Conservation (phyloP, 1,139 yeast species). For the Yamadazyma spencermartinsiae region DNA sequence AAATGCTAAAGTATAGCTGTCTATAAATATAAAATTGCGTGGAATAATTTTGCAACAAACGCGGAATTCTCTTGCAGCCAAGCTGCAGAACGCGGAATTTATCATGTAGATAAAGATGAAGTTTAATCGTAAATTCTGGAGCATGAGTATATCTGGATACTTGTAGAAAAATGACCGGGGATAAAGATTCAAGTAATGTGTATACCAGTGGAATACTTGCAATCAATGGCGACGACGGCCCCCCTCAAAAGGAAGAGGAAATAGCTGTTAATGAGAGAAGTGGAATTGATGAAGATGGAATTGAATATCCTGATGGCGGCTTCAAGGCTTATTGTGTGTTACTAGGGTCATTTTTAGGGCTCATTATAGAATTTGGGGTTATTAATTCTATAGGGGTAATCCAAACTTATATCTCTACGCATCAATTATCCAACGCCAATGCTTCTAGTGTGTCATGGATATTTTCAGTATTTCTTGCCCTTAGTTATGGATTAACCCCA, state of each 20-base stretch:
- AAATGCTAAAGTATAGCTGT: slow-evolving; percentile 29
- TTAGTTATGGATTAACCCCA: slow-evolving; percentile 34
- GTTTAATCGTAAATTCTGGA: no score
- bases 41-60: not conserved
- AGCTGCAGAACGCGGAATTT: not conserved
- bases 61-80: slow-evolving; percentile 1
- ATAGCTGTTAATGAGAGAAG: no score
- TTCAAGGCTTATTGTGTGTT: slow-evolving; percentile 56
- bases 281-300: not conserved
- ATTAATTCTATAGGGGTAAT: slow-evolving; percentile 62
- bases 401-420: slow-evolving; percentile 55
- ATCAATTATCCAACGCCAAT: slow-evolving; percentile 47
- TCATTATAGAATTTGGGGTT: slow-evolving; percentile 57
- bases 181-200: no score
- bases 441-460: slow-evolving; percentile 49
- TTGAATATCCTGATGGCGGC: slow-evolving; percentile 64
- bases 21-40: not conserved
- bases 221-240: not conserved
- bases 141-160: no score
- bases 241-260: not conserved
- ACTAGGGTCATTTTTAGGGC: slow-evolving; percentile 60
- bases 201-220: not conserved
- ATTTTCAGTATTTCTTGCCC: slow-evolving; percentile 35
- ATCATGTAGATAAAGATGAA: no score
- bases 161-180: no score